Evolutionary conservation across 495 filamentous ascomycete genomes (phyloP).

Genomic region (Podospora pseudocomata): DNA sequence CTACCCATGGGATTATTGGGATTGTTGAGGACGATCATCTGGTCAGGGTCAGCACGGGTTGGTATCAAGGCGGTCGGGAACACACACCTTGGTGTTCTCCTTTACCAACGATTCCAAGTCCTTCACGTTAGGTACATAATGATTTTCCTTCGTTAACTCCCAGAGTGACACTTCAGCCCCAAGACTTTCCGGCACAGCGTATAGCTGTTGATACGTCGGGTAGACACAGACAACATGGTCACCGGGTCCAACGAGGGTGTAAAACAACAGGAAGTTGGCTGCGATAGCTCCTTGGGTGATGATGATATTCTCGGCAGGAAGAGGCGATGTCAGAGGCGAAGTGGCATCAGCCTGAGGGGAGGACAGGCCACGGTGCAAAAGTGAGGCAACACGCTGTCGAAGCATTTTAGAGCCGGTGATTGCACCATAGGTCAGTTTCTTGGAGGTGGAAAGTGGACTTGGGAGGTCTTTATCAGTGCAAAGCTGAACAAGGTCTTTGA

Average conservation of each 20-base stretch:
- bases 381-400: slow-evolving; percentile 27
- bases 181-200: slow-evolving; percentile 68
- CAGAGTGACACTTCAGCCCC: slow-evolving; percentile 81
- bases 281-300: slow-evolving; percentile 80
- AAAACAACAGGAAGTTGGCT: slow-evolving; percentile 76
- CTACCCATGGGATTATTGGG: slow-evolving; percentile 87
- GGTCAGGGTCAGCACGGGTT: not conserved
- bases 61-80: not conserved
- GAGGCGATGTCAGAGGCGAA: slow-evolving; percentile 10
- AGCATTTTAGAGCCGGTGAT: slow-evolving; percentile 32
- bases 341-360: not conserved
- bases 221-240: slow-evolving; percentile 89
- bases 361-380: slow-evolving; percentile 19
- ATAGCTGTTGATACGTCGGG: slow-evolving; percentile 88
- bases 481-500: slow-evolving; percentile 62
- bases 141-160: slow-evolving; percentile 62
- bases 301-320: slow-evolving; percentile 59
- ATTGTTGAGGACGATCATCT: slow-evolving; percentile 59
- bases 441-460: slow-evolving; percentile 48
- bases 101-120: slow-evolving; percentile 66
- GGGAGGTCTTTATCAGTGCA: slow-evolving; percentile 53
- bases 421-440: slow-evolving; percentile 35
- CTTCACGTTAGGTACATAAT: slow-evolving; percentile 63
- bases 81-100: slow-evolving; percentile 63
- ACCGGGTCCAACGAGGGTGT: slow-evolving; percentile 69